phyloP scores from a whole-genome alignment of 2,329 filamentous ascomycete species.

The Aureobasidium melanogenum region DNA sequence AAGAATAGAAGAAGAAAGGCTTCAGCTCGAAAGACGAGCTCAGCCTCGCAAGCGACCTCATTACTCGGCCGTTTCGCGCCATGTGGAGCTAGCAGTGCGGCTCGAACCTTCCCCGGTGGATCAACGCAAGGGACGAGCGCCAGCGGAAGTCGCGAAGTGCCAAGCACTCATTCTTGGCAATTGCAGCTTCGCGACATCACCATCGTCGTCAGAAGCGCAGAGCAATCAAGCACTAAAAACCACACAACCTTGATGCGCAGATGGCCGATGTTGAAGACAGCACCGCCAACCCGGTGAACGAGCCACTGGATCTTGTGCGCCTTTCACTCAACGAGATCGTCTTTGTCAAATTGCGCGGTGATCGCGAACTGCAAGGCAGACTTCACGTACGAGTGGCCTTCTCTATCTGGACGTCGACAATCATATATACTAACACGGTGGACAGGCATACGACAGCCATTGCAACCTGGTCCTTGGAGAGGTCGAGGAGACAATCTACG shows the following conservation, averaged over 20 bases:
- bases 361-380: slow-evolving; percentile 89
- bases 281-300: slow-evolving; percentile 57
- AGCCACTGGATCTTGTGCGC: slow-evolving; percentile 92
- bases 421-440: not conserved
- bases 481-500: slow-evolving; percentile 93
- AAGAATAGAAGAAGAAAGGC: not conserved
- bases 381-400: slow-evolving; percentile 59
- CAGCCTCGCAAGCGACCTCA: not conserved
- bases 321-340: slow-evolving; percentile 92
- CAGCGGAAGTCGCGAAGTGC: not conserved
- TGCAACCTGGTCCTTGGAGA: slow-evolving; percentile 96
- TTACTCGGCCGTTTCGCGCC: slow-evolving; percentile 4
- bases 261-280: slow-evolving; percentile 78
- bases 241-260: slow-evolving; percentile 8
- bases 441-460: slow-evolving; percentile 92
- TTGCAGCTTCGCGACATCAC: not conserved
- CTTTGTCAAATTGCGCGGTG: slow-evolving; percentile 92
- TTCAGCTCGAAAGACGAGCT: not conserved
- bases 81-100: slow-evolving; percentile 9
- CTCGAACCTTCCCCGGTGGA: slow-evolving; percentile 6
- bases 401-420: not conserved
- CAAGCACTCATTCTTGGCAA: not conserved
- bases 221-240: not conserved
- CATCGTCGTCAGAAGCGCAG: not conserved
- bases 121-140: not conserved